These are phyloP conservation scores for Acacia melanoxylon DNA, from an alignment of 306 rosid genomes.

Conservation along the genomic window DNA sequence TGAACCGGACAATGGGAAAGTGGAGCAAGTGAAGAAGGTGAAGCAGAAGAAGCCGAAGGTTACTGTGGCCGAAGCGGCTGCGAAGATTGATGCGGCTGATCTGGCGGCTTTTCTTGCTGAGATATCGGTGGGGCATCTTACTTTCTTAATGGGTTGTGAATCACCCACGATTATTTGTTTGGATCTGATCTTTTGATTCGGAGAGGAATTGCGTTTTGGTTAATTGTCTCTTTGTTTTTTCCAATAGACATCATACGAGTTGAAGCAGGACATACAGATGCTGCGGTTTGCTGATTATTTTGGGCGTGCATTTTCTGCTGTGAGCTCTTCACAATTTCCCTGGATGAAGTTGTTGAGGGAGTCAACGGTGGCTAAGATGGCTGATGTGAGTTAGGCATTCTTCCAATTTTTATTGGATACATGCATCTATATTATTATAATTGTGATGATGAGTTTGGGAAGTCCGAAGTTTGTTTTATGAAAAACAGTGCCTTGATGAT, in stretches of 20 bases:
- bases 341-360: conserved; percentile 88
- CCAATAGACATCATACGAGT: conserved; percentile 58
- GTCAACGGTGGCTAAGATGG: conserved; percentile 71
- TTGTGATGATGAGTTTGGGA: not conserved
- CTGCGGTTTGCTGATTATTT: conserved; percentile 91
- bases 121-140: conserved; percentile 54
- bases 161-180: conserved; percentile 14
- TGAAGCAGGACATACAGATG: conserved; percentile 69
- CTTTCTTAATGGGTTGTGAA: conserved; percentile 28
- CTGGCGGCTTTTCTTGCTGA: conserved; percentile 63
- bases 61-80: conserved; percentile 81
- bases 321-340: conserved; percentile 84
- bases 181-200: not conserved
- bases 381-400: conserved; percentile 69
- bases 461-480: not conserved
- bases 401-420: not conserved
- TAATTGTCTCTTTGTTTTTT: conserved; percentile 7
- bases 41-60: conserved; percentile 87
- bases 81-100: conserved; percentile 70
- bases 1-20: conserved; percentile 52
- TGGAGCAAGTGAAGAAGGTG: conserved; percentile 69
- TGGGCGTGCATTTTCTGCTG: conserved; percentile 79
- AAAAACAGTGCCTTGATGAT: conserved; percentile 1
- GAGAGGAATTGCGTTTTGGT: conserved; percentile 1
- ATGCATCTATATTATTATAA: not conserved